Percentiles rank a stretch among this genome's conserved stretches.
Evolutionary conservation across 768 basidiomycete genomes (phyloP).

Genomic region (Coprinellus aureogranulatus): DNA sequence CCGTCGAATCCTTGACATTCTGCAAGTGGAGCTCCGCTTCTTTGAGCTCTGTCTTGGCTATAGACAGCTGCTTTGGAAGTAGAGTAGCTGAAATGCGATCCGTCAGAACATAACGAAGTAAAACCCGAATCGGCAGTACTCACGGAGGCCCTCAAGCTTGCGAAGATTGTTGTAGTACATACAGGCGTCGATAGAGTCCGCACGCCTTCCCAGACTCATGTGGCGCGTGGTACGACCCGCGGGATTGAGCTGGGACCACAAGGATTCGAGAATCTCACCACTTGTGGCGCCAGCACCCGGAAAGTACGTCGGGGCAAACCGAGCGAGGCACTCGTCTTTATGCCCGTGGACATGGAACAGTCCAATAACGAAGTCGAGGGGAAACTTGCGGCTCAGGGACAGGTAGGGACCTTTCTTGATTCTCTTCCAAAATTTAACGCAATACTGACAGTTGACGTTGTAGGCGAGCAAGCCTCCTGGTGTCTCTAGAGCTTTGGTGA

Average conservation of each 20-base stretch:
- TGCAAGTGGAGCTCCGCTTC: no score
- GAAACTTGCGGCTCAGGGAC: not conserved
- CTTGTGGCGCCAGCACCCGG: slow-evolving; percentile 2
- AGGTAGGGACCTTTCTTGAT: slow-evolving; percentile 2
- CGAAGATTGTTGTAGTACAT: slow-evolving; percentile 21
- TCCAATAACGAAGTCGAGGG: not conserved
- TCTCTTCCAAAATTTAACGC: slow-evolving; percentile 2
- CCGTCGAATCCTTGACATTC: no score
- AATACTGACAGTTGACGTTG: slow-evolving; percentile 18
- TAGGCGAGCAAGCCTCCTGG: not conserved
- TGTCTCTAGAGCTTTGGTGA: not conserved
- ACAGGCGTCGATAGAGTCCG: slow-evolving; percentile 21
- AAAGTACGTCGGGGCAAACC: slow-evolving; percentile 17
- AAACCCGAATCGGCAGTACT: not conserved
- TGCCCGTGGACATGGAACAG: slow-evolving; percentile 26
- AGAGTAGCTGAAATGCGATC: no score
- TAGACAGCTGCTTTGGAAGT: no score
- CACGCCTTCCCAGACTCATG: slow-evolving; percentile 10
- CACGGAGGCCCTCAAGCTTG: slow-evolving; percentile 19
- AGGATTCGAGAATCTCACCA: slow-evolving; percentile 18
- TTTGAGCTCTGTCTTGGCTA: no score
- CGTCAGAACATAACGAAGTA: no score
- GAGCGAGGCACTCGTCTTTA: slow-evolving; percentile 17
- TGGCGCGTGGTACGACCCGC: slow-evolving; percentile 3
- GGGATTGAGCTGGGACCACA: slow-evolving; percentile 17